Conservation (phyloP, 208 protist genomes). For the Crithidia expoeki region DNA sequence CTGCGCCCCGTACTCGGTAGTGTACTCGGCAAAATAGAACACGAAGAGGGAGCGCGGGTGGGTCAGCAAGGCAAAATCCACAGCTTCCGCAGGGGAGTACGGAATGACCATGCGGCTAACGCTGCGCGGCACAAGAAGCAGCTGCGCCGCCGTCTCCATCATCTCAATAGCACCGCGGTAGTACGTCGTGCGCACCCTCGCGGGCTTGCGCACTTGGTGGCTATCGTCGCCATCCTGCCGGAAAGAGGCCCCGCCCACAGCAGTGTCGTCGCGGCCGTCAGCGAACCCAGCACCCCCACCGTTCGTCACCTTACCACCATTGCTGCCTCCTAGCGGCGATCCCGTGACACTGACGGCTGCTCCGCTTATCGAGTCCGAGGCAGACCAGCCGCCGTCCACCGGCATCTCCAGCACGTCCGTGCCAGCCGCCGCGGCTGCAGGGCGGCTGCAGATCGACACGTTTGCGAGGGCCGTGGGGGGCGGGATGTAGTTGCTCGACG, state of each 20-base stretch:
- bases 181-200: constrained; percentile 60
- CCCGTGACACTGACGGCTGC: constrained; percentile 4
- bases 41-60: constrained; percentile 82
- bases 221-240: constrained; percentile 13
- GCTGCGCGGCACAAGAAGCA: constrained; percentile 49
- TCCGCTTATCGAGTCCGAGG: constrained; percentile 12
- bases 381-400: background rate
- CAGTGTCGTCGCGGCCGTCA: background rate
- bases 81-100: constrained; percentile 74
- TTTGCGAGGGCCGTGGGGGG: constrained; percentile 54
- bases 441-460: constrained; percentile 73
- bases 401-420: constrained; percentile 59
- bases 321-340: constrained; percentile 17
- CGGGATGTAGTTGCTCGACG: constrained; percentile 35
- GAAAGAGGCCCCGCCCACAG: background rate
- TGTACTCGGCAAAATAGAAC: constrained; percentile 91
- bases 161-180: constrained; percentile 68
- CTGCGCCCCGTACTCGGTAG: constrained; percentile 54
- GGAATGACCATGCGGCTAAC: constrained; percentile 49
- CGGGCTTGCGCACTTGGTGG: constrained; percentile 29
- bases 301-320: background rate
- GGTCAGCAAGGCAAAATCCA: constrained; percentile 79
- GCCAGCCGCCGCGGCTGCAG: constrained; percentile 54
- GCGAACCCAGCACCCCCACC: background rate
- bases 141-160: constrained; percentile 69